These are phyloP conservation scores for Mycena latifolia DNA, from an alignment of 768 basidiomycete species.

Conservation along the genomic window DNA sequence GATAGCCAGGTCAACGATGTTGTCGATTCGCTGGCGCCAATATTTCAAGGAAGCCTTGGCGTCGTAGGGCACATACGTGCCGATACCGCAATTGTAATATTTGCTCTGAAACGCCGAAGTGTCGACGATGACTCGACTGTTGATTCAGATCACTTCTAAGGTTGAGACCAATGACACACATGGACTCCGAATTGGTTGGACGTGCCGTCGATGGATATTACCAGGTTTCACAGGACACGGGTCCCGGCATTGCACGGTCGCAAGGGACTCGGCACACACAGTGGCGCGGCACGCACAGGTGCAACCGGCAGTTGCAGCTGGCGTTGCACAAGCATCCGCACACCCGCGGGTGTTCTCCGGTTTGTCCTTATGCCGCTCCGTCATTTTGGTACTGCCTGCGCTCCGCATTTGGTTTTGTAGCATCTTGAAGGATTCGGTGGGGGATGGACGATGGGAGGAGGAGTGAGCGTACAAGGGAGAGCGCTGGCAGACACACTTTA, in stretches of 20 bases:
- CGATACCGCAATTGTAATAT: too few species aligned
- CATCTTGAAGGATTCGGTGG: too few species aligned
- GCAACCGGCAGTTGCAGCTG: conserved; percentile 10
- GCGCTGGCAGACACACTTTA: too few species aligned
- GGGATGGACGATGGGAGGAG: too few species aligned
- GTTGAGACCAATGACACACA: too few species aligned
- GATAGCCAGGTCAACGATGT: conserved; percentile 49
- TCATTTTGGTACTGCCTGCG: too few species aligned
- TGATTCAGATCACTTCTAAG: too few species aligned
- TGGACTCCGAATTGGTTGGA: conserved; percentile 26
- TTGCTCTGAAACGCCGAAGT: conserved; percentile 36
- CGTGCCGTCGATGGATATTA: not conserved
- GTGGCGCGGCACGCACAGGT: not conserved
- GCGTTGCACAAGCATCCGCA: not conserved
- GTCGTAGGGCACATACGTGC: conserved; percentile 43
- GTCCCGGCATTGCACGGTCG: not conserved
- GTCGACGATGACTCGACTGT: conserved; percentile 36
- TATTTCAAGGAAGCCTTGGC: conserved; percentile 35
- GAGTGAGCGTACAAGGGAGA: too few species aligned
- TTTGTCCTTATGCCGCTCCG: too few species aligned
- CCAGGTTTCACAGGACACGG: not conserved
- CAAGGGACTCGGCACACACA: conserved; percentile 7
- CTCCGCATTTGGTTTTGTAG: too few species aligned
- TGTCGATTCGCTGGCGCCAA: conserved; percentile 37
- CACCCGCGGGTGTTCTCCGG: too few species aligned